Percentiles rank a stretch among this genome's conserved stretches.
phyloP scores from a whole-genome alignment of 2,329 filamentous ascomycete genomes.

The Cyphellophora attinorum region DNA sequence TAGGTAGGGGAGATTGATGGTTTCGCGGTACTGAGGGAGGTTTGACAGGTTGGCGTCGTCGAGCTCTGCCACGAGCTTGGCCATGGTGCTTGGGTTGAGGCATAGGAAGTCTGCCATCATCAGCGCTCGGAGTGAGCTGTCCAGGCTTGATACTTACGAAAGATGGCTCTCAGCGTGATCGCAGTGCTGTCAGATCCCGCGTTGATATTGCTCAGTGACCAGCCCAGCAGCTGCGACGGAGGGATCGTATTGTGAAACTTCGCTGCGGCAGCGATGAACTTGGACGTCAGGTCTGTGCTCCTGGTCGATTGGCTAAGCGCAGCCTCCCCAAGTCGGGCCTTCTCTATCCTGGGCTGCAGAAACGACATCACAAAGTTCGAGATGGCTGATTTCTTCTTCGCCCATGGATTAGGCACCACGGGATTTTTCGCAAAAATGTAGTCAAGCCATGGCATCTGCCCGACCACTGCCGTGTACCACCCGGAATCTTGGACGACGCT shows the following conservation, averaged over 20 bases:
- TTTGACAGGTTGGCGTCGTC: slow-evolving; percentile 8
- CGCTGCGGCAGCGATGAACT: slow-evolving; percentile 9
- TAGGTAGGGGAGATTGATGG: slow-evolving; percentile 12
- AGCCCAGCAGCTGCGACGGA: slow-evolving; percentile 8
- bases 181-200: slow-evolving; percentile 15
- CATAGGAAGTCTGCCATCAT: slow-evolving; percentile 32
- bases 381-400: slow-evolving; percentile 57
- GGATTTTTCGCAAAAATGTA: slow-evolving; percentile 13
- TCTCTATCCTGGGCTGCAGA: slow-evolving; percentile 56
- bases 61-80: slow-evolving; percentile 9
- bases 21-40: slow-evolving; percentile 8
- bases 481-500: slow-evolving; percentile 16
- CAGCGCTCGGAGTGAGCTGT: neutral
- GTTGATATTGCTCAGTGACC: slow-evolving; percentile 10
- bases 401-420: too few species aligned
- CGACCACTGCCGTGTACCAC: slow-evolving; percentile 5
- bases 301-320: slow-evolving; percentile 2
- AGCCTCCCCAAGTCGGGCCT: slow-evolving; percentile 39
- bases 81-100: slow-evolving; percentile 26
- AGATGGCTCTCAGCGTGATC: slow-evolving; percentile 9
- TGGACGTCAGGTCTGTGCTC: slow-evolving; percentile 9
- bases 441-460: slow-evolving; percentile 15
- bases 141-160: neutral
- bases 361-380: slow-evolving; percentile 65
- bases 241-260: slow-evolving; percentile 10